Evolutionary conservation across 108 stramenopile genomes (phyloP), one percentile per base, ranked within the genome.

Genomic region (Cyclostephanos tholiformis): DNA sequence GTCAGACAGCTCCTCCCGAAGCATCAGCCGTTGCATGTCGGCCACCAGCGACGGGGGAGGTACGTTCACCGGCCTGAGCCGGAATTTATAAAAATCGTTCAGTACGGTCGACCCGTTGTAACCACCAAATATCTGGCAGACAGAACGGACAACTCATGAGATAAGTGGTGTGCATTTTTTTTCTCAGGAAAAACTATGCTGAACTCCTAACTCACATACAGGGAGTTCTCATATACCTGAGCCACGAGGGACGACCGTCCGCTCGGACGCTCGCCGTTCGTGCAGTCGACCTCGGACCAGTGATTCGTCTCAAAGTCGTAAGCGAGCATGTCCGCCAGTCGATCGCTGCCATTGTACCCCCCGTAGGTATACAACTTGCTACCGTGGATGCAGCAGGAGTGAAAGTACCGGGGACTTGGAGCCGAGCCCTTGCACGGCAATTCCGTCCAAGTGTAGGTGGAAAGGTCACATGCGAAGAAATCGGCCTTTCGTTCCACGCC

Each of bases 41-140:
- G 75, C 68, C 19, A 89, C 89, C 27, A 97, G 73, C 0, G 87
- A 77, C 2, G 95, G 78, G 7, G 92, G 89, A 8, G 93, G 94
- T 10, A 96, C 79, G 22, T 75, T 80, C 50, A 96, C 82, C 6
- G 95, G 87, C 69, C 90, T 87, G 61, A 97, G 75, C 9, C 93
- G 87, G 62, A 90, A 96, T 75, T 90, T 94, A 88, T 96, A 95
- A 82, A 97, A 95, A 74, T 97, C 97, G 82, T 96, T 96, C 27
- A 97, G 82, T 9, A 97, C 97, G 0, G 84, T 93, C 41, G 70
- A 67, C 11, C 96, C 96, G 72, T 95, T 91, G 80, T 94, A 88
- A 2, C 94, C 96, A 16, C 92, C 94, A 72, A 96, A 97, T 16
- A 97, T 86, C n/a, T n/a, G n/a, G n/a, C n/a, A n/a, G n/a, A n/a